phyloP scores from a whole-genome alignment of 257 asterid genomes.

The Solanum appendiculatum region DNA sequence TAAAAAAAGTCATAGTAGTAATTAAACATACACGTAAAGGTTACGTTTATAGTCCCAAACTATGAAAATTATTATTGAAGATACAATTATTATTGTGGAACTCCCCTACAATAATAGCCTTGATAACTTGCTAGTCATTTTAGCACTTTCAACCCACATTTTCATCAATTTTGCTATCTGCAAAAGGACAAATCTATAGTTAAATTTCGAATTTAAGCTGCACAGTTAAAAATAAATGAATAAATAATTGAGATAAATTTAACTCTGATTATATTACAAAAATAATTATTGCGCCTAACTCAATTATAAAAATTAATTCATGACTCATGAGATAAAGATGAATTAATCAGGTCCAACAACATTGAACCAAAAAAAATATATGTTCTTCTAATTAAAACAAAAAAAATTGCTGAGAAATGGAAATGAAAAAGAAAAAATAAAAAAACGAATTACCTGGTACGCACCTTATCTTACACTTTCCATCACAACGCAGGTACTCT shows the following conservation, averaged over 20 bases:
- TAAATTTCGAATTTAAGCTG: neutral
- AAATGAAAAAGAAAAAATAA: too few species aligned
- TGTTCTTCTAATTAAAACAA: neutral
- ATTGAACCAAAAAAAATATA: too few species aligned
- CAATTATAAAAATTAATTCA: too few species aligned
- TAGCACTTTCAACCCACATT: neutral
- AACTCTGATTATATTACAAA: neutral
- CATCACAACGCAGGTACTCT: slow-evolving; percentile 19
- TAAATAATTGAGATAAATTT: neutral
- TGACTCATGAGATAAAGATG: too few species aligned
- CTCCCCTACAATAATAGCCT: neutral
- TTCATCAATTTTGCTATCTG: neutral
- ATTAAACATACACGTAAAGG: neutral
- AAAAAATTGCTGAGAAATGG: neutral
- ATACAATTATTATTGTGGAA: neutral
- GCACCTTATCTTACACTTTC: slow-evolving; percentile 37
- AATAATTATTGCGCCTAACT: too few species aligned
- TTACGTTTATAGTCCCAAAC: neutral
- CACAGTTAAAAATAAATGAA: neutral
- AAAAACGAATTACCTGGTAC: slow-evolving; percentile 17
- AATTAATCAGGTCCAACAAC: too few species aligned
- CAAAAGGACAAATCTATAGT: neutral
- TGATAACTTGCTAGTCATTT: neutral
- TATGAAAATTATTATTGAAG: neutral
- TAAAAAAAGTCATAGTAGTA: neutral